phyloP scores from a whole-genome alignment of 257 asterid genomes.

The Coffea canephora region DNA sequence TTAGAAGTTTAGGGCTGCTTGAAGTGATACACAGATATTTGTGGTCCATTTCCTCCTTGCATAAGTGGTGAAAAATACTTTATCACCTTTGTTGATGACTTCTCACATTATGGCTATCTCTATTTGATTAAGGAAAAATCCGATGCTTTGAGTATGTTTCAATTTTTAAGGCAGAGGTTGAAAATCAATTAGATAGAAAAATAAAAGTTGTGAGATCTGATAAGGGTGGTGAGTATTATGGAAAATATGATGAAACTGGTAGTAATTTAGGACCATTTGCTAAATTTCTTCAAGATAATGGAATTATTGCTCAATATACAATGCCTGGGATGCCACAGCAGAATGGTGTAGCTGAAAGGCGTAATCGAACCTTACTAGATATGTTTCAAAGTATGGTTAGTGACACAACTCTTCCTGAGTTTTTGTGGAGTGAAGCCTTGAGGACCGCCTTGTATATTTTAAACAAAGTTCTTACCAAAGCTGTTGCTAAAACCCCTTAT shows the following conservation, averaged over 20 bases:
- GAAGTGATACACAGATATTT: background rate
- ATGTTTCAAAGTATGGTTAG: background rate
- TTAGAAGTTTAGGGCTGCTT: background rate
- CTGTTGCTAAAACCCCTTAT: background rate
- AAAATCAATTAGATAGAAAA: too few species aligned
- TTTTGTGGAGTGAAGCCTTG: background rate
- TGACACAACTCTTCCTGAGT: background rate
- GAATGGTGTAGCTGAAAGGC: background rate
- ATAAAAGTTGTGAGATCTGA: too few species aligned
- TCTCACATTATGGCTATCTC: background rate
- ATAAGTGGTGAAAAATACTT: conserved; percentile 2
- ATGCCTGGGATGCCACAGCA: background rate
- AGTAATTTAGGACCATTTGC: too few species aligned
- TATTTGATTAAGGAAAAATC: background rate
- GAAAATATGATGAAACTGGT: too few species aligned
- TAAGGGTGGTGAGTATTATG: too few species aligned
- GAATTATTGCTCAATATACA: too few species aligned
- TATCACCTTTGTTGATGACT: conserved; percentile 8
- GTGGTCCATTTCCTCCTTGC: background rate
- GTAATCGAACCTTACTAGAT: background rate
- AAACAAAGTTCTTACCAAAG: background rate
- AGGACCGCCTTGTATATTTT: background rate
- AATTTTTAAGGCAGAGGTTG: too few species aligned
- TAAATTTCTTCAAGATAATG: too few species aligned
- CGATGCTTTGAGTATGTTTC: background rate